Evolutionary conservation across 1,284 basidiomycete genomes (phyloP).

Genomic region (Gomphus sp.): DNA sequence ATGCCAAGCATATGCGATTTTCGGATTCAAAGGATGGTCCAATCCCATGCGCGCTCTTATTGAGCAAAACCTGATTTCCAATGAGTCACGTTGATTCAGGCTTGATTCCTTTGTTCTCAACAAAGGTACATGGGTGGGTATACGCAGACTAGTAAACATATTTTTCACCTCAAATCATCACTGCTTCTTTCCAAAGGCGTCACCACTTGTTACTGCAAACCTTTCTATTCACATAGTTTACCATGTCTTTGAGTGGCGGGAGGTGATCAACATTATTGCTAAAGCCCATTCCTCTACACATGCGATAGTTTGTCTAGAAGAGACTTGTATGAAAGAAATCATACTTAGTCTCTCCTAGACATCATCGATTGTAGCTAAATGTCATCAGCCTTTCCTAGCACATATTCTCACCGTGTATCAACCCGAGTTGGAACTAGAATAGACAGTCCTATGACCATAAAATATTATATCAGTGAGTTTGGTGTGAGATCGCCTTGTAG

Average conservation of each 20-base stretch:
- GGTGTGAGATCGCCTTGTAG: background rate
- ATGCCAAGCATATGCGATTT: too few relatives aligned
- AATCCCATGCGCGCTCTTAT: too few relatives aligned
- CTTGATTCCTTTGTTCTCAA: too few relatives aligned
- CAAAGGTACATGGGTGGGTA: too few relatives aligned
- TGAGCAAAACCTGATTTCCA: too few relatives aligned
- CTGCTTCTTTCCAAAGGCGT: background rate
- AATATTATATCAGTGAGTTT: background rate
- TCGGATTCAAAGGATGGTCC: too few relatives aligned
- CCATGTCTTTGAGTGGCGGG: slow-evolving; percentile 6
- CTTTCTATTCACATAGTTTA: slow-evolving; percentile 9
- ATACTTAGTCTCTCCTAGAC: background rate
- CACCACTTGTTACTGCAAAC: background rate
- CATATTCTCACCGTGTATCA: background rate
- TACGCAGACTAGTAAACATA: background rate
- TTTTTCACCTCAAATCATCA: background rate
- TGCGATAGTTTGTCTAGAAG: slow-evolving; percentile 5
- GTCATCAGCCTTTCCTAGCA: slow-evolving; percentile 3
- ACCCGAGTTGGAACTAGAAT: slow-evolving; percentile 7
- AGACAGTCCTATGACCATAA: slow-evolving; percentile 1
- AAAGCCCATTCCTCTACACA: slow-evolving; percentile 2
- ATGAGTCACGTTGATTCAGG: too few relatives aligned
- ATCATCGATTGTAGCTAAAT: background rate
- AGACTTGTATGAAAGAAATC: background rate
- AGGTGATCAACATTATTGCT: background rate